phyloP scores from a whole-genome alignment of 495 filamentous ascomycete species.

The Bombardia bombarda region DNA sequence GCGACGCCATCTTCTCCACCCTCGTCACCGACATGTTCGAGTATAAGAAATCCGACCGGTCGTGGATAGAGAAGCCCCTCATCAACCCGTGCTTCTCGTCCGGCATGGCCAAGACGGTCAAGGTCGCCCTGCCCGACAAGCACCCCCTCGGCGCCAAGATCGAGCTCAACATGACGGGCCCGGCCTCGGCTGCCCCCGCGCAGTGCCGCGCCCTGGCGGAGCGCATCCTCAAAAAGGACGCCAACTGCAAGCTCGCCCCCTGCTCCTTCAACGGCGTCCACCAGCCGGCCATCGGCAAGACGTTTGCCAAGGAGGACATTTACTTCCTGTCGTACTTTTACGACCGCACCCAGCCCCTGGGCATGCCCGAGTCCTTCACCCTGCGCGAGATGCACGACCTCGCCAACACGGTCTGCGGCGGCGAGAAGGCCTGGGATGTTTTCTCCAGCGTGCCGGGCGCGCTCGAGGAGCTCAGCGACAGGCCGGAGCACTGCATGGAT shows the following conservation, averaged over 20 bases:
- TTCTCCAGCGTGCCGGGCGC: slow-evolving; percentile 70
- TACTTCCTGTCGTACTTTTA: slow-evolving; percentile 98
- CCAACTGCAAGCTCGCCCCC: slow-evolving; percentile 70
- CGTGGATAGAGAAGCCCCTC: slow-evolving; percentile 59
- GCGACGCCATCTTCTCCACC: slow-evolving; percentile 69
- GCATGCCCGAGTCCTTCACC: slow-evolving; percentile 94
- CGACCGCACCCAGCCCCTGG: slow-evolving; percentile 82
- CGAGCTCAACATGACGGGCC: slow-evolving; percentile 85
- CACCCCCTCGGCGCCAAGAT: slow-evolving; percentile 54
- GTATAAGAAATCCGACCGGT: slow-evolving; percentile 28
- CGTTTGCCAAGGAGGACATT: slow-evolving; percentile 83
- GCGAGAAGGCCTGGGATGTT: slow-evolving; percentile 65
- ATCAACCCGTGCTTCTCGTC: slow-evolving; percentile 84
- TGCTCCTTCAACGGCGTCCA: slow-evolving; percentile 98
- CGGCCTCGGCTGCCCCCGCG: slow-evolving; percentile 59
- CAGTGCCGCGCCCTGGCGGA: slow-evolving; percentile 88
- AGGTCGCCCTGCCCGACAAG: slow-evolving; percentile 53
- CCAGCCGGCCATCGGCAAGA: slow-evolving; percentile 87
- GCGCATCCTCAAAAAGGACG: slow-evolving; percentile 82
- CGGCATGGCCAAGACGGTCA: slow-evolving; percentile 61
- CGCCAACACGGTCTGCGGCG: slow-evolving; percentile 74
- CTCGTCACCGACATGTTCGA: slow-evolving; percentile 56
- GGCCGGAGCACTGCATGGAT: slow-evolving; percentile 89
- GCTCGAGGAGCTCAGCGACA: slow-evolving; percentile 60
- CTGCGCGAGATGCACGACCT: slow-evolving; percentile 79